phyloP scores from a whole-genome alignment of 2,329 filamentous ascomycete species.

The Aspergillus chevalieri region DNA sequence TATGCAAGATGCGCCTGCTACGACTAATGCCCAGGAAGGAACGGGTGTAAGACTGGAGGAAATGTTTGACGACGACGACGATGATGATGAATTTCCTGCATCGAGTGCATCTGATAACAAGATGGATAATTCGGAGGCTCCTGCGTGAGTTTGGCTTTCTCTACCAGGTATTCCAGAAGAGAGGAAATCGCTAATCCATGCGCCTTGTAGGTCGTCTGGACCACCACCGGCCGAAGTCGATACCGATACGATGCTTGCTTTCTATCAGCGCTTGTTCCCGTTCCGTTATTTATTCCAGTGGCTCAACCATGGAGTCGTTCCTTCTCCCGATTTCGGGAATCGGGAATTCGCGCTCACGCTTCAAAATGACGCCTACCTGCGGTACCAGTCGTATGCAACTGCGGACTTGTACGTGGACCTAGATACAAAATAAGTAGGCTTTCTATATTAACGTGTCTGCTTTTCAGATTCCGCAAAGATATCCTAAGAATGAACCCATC shows the following conservation, averaged over 20 bases:
- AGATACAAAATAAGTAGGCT: neutral
- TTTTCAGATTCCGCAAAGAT: conserved; percentile 73
- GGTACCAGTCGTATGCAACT: conserved; percentile 75
- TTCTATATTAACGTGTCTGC: conserved; percentile 1
- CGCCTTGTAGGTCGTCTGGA: conserved; percentile 19
- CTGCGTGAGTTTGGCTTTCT: conserved; percentile 26
- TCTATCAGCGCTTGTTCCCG: conserved; percentile 92
- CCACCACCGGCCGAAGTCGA: conserved; percentile 54
- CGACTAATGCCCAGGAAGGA: conserved; percentile 11
- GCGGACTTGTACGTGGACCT: conserved; percentile 52
- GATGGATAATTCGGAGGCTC: conserved; percentile 33
- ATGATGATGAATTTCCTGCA: conserved; percentile 48
- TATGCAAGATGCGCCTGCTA: conserved; percentile 37
- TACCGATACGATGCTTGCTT: conserved; percentile 80
- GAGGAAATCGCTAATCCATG: neutral
- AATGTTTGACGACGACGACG: conserved; percentile 55
- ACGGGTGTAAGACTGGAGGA: conserved; percentile 48
- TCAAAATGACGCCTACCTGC: conserved; percentile 84
- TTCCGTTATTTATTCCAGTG: conserved; percentile 95
- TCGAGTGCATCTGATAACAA: conserved; percentile 48
- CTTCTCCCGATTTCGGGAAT: conserved; percentile 81
- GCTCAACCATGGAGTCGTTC: conserved; percentile 87
- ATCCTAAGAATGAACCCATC: conserved; percentile 81
- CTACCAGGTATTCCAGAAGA: neutral
- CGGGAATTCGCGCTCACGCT: conserved; percentile 95